Percentiles rank a stretch among this genome's conserved stretches.
These are phyloP conservation scores for Kazachstania bromeliacearum DNA, from an alignment of 805 yeast genomes.

Conservation along the genomic window DNA sequence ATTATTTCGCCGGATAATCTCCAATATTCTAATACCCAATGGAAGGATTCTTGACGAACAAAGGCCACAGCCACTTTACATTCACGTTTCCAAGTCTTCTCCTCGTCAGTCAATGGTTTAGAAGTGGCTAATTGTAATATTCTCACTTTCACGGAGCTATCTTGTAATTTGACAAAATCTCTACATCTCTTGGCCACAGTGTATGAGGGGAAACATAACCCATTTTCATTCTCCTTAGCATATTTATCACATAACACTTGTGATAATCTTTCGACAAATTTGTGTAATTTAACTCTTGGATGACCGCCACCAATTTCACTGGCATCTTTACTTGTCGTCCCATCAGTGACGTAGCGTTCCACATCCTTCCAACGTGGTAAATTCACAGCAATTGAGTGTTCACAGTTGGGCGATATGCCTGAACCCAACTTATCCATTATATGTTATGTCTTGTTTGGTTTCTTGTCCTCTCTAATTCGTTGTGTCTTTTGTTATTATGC, in stretches of 20 bases:
- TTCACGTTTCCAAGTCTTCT: conserved; percentile 49
- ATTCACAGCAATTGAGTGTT: conserved; percentile 91
- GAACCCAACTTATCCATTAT: conserved; percentile 45
- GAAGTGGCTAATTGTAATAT: conserved; percentile 67
- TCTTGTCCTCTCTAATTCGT: not conserved
- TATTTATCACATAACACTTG: conserved; percentile 51
- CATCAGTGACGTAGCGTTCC: conserved; percentile 73
- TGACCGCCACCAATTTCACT: conserved; percentile 77
- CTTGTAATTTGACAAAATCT: conserved; percentile 51
- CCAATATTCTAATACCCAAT: conserved; percentile 82
- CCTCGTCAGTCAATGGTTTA: conserved; percentile 51
- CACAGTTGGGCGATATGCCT: conserved; percentile 80
- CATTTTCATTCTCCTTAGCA: conserved; percentile 69
- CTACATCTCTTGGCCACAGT: conserved; percentile 77
- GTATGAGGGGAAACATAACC: conserved; percentile 70
- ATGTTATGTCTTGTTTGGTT: not conserved
- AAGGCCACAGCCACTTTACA: conserved; percentile 73
- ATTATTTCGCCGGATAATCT: conserved; percentile 97
- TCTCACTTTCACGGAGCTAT: conserved; percentile 35
- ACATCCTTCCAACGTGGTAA: conserved; percentile 93
- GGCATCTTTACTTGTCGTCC: conserved; percentile 63
- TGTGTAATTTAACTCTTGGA: conserved; percentile 51
- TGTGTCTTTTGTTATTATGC: not conserved
- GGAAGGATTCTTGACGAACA: conserved; percentile 49
- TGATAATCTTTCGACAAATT: conserved; percentile 48